These are phyloP conservation scores for Xylaria grammica DNA, from an alignment of 495 filamentous ascomycete genomes.

Conservation along the genomic window DNA sequence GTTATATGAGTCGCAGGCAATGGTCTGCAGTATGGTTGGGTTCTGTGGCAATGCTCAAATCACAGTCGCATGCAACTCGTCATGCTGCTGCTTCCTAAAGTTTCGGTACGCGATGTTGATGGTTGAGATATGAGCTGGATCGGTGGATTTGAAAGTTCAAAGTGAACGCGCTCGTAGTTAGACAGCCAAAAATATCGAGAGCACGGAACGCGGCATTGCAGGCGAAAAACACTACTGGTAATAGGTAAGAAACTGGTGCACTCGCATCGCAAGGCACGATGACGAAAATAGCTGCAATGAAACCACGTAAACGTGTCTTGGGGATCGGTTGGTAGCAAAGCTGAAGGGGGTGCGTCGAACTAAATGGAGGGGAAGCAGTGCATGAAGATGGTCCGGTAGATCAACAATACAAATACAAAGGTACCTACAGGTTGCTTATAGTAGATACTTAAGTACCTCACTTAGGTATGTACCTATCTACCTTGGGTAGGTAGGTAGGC, in stretches of 20 bases:
- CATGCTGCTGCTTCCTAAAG: conserved; percentile 19
- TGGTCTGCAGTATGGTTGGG: neutral
- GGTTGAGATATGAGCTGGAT: conserved; percentile 3
- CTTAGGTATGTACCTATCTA: too few relatives aligned
- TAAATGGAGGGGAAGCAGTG: conserved; percentile 18
- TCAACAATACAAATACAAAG: too few relatives aligned
- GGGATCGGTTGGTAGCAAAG: neutral
- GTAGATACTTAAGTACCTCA: too few relatives aligned
- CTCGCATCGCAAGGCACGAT: conserved; percentile 22
- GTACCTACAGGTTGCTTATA: too few relatives aligned
- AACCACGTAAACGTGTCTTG: conserved; percentile 16
- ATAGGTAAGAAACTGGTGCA: neutral
- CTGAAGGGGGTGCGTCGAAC: neutral
- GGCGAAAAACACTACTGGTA: conserved; percentile 29
- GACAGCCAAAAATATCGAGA: conserved; percentile 23
- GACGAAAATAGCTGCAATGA: conserved; percentile 20
- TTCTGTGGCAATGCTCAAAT: neutral
- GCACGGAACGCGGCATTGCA: conserved; percentile 34
- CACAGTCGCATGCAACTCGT: conserved; percentile 20
- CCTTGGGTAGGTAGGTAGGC: too few relatives aligned
- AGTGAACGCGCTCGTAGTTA: conserved; percentile 25
- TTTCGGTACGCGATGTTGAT: neutral
- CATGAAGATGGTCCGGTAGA: too few relatives aligned
- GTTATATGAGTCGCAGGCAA: conserved; percentile 3
- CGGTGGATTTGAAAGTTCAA: conserved; percentile 2